Conservation (phyloP, 257 asterid species). For the Echites panduratus region DNA sequence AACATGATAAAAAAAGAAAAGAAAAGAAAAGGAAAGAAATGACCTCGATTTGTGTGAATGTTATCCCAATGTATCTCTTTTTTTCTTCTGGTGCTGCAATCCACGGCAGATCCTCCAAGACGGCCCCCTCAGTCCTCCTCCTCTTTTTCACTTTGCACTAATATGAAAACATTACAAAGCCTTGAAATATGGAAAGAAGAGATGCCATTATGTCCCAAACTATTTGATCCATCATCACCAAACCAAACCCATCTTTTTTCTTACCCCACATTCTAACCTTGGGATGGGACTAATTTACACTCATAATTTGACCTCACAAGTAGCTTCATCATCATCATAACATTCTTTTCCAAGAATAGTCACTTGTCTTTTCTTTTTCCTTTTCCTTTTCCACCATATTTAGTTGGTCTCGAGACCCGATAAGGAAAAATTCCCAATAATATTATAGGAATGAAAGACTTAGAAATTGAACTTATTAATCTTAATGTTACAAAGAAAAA, state of each 20-base stretch:
- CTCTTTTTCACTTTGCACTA: conserved; percentile 20
- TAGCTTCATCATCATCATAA: conserved; percentile 13
- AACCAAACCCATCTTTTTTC: conserved; percentile 1
- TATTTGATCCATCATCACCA: conserved; percentile 17
- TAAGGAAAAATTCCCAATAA: background rate
- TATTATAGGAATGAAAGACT: background rate
- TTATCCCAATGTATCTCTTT: conserved; percentile 11
- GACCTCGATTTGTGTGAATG: conserved; percentile 23
- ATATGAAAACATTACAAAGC: conserved; percentile 24
- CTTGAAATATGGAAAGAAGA: conserved; percentile 24
- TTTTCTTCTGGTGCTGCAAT: conserved; percentile 21
- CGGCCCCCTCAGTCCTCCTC: conserved; percentile 21
- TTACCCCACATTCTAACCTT: conserved; percentile 3
- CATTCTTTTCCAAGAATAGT: conserved; percentile 8
- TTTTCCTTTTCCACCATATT: background rate
- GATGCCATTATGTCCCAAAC: conserved; percentile 21
- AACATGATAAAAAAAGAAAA: conserved; percentile 24
- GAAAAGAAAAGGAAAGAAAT: too few relatives aligned
- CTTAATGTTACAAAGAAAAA: background rate
- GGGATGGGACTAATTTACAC: background rate
- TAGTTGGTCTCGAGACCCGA: background rate
- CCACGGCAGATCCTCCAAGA: conserved; percentile 29
- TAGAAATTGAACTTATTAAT: background rate
- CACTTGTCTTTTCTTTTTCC: too few relatives aligned
- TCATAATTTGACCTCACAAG: background rate